These are phyloP conservation scores for Daedaleopsis nitida DNA, from an alignment of 768 basidiomycete genomes.

Conservation along the genomic window DNA sequence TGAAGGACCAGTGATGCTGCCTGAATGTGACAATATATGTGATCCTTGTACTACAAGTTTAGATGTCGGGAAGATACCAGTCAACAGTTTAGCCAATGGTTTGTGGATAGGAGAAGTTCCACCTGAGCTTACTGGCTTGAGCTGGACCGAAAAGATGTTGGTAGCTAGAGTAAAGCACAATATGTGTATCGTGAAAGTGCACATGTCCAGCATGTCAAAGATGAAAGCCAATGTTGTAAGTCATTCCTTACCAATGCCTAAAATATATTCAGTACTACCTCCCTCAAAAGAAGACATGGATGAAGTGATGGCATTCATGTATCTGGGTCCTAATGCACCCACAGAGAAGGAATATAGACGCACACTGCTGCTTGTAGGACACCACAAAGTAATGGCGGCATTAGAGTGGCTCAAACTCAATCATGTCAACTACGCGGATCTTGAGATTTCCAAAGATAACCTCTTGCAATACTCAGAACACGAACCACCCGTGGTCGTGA, in stretches of 20 bases:
- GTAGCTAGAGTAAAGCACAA: constrained; percentile 33
- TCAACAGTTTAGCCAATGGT: constrained; percentile 33
- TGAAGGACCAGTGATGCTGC: neutral
- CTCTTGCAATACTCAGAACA: constrained; percentile 8
- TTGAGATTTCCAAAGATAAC: constrained; percentile 11
- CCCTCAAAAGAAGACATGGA: constrained; percentile 13
- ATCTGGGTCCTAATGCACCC: constrained; percentile 30
- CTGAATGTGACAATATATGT: neutral
- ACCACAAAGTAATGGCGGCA: constrained; percentile 18
- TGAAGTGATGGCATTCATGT: constrained; percentile 32
- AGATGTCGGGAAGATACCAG: neutral
- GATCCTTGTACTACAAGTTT: neutral
- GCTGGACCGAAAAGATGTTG: constrained; percentile 34
- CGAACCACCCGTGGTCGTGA: too few species aligned
- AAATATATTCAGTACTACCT: constrained; percentile 16
- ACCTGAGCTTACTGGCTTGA: constrained; percentile 32
- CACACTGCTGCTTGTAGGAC: constrained; percentile 24
- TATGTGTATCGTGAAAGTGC: constrained; percentile 32
- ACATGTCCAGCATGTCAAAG: constrained; percentile 27
- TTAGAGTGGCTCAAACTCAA: constrained; percentile 26
- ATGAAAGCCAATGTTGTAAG: constrained; percentile 21
- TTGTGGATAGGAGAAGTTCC: constrained; percentile 41
- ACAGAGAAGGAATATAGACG: constrained; percentile 29
- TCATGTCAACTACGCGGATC: constrained; percentile 18
- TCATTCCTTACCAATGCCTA: constrained; percentile 15